Base-by-base conservation (phyloP, 2,329 filamentous ascomycete species). In the Triangularia verruculosa region DNA sequence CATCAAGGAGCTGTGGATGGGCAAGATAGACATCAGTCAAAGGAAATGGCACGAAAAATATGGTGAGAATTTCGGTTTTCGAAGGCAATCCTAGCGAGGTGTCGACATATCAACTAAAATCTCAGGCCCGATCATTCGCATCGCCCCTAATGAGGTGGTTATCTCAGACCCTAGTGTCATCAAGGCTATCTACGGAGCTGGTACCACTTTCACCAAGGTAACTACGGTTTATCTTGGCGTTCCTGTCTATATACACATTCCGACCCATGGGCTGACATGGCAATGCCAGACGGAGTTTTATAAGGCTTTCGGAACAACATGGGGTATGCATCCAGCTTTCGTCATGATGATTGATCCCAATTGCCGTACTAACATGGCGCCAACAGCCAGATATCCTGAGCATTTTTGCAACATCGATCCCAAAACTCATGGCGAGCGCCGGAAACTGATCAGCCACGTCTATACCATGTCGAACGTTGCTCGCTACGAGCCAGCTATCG, bases 161-260 rank as follows among this genome's bases (percentile, higher is more conserved):
- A 82, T 83, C 70, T 80, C 83, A 63, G 78, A 80, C 32, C 81
- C 82, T 11, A 79, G 83, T 65, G 72, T 82, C 64, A 78, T 73
- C 64, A 73, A 73, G 62, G 73, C 71, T 1, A 61, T 76, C 17
- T 77, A 76, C 57, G 69, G 67, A 58, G 69, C 69, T 22, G 68
- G 73, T 47, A 68, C 64, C 2, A 67, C 69, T 61, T 74, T 61
- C 71, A 58, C 55, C 15, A 72, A 72, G 64, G 70, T 71, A 61
- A n/a, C n/a, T n/a, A n/a, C n/a, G 9, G 60, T 53, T 28, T n/a
- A 17, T 12, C 39, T 28, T 9, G 4, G 11, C 15, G 54, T 9
- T 17, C 25, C n/a, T n/a, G 1, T 25, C 55, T 30, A 22, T 24
- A 27, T 24, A n/a, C 32, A 22, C n/a, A 2, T 54, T 12, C 25